phyloP scores from a whole-genome alignment of 164 flowering plant species.

The Houttuynia cordata region DNA sequence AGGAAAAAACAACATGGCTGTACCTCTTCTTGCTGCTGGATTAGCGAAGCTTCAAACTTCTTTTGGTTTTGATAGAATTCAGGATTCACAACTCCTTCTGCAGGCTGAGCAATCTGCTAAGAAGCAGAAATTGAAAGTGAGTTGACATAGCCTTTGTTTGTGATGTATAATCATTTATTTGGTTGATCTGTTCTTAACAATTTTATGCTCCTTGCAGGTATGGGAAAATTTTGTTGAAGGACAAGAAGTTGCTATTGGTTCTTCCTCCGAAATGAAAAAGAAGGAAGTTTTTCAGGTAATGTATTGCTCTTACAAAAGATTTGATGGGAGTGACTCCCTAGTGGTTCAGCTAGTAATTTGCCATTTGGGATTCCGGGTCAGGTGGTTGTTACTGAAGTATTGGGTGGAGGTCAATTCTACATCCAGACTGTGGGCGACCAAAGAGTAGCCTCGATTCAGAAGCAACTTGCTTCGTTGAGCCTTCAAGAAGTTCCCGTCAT shows the following conservation, averaged over 20 bases:
- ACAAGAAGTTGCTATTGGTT: conserved; percentile 57
- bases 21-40: conserved; percentile 78
- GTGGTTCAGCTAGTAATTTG: neutral
- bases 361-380: conserved; percentile 12
- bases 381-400: conserved; percentile 84
- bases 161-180: neutral
- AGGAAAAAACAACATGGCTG: conserved; percentile 56
- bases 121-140: conserved; percentile 62
- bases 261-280: conserved; percentile 41
- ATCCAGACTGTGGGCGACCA: conserved; percentile 74
- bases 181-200: neutral
- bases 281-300: conserved; percentile 84
- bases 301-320: neutral
- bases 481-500: conserved; percentile 72
- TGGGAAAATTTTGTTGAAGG: conserved; percentile 98
- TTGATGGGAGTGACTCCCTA: neutral
- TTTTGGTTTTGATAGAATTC: conserved; percentile 70
- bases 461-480: conserved; percentile 67
- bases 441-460: conserved; percentile 60
- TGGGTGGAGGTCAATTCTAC: conserved; percentile 89
- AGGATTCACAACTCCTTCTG: conserved; percentile 67
- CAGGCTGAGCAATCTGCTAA: conserved; percentile 87
- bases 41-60: conserved; percentile 64
- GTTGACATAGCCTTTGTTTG: conserved; percentile 2
- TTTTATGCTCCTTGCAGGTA: conserved; percentile 28